Evolutionary conservation across 2,329 filamentous ascomycete genomes (phyloP).

Genomic region (Diaporthe citriasiana): DNA sequence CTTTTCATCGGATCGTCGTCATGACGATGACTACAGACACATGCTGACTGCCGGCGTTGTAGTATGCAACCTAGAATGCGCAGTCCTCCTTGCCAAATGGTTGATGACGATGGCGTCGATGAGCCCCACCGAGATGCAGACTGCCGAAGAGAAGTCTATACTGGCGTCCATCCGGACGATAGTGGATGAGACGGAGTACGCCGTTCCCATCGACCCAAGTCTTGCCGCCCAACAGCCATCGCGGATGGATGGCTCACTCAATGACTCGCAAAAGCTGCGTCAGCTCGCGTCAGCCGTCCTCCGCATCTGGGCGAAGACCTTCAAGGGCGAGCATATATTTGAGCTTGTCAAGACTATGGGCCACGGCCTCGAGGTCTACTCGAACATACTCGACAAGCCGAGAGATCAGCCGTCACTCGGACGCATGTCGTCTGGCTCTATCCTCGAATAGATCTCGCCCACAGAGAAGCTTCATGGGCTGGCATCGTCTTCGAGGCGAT

Average conservation of each 20-base stretch:
- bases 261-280: conserved; percentile 65
- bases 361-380: conserved; percentile 69
- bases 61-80: conserved; percentile 75
- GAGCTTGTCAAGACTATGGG: conserved; percentile 72
- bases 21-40: not conserved
- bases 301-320: conserved; percentile 72
- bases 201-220: conserved; percentile 71
- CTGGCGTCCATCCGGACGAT: conserved; percentile 70
- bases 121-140: conserved; percentile 63
- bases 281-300: conserved; percentile 71
- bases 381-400: conserved; percentile 69
- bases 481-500: no score
- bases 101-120: conserved; percentile 69
- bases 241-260: conserved; percentile 59
- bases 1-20: not conserved
- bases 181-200: conserved; percentile 74
- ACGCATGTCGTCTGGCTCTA: conserved; percentile 47
- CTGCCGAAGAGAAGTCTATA: conserved; percentile 67
- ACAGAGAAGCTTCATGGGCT: not conserved
- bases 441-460: not conserved
- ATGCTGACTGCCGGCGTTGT: conserved; percentile 6
- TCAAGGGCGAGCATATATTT: conserved; percentile 73
- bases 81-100: conserved; percentile 73
- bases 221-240: conserved; percentile 59
- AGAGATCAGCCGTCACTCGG: conserved; percentile 62